Base-by-base conservation (phyloP, 2,329 filamentous ascomycete genomes). In the Xylariaceae sp. region DNA sequence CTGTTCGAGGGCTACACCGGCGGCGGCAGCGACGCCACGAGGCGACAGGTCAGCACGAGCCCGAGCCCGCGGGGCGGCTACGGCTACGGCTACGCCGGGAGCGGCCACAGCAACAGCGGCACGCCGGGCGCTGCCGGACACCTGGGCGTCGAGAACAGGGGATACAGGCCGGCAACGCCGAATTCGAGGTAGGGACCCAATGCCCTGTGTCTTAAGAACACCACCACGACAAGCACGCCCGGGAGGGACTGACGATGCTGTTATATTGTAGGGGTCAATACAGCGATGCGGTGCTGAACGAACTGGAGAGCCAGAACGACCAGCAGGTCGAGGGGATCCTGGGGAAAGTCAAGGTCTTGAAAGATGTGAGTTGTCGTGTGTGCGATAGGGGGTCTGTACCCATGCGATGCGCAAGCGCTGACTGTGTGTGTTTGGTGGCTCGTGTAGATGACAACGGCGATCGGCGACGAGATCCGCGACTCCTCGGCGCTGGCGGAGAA, bases 271-370 rank as follows among this genome's bases (percentile, higher is more conserved):
- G 89, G 71, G 93, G 93, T 14, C 93, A 97, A 73, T 98, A 98
- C 74, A 93, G 89, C 71, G 89, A 96, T 68, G 90, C 93, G 19
- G 91, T 96, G 46, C 82, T 99, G 50, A 91, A 91, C 71, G 92
- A 96, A 76, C 82, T 99, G 58, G 95, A 99, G 79, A 93, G 90
- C 69, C 95, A 99, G 77, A 98, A 98, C 71, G 93, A 97, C 66
- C 81, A 86, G 56, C 89, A 97, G 67, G 88, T 97, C 10, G 89
- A 91, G 59, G 91, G 92, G n/a, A 93, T 97, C 70, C 83, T 91
- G 64, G 89, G 89, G 64, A 97, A 96, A 75, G 93, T 98, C 58
- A 87, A 83, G 78, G 86, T 92, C 78, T 73, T 98, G 67, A 98
- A 97, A 76, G 86, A 92, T 76, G 92, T 96, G 76, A 71, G 89